Evolutionary conservation across 257 asterid species (phyloP).

Genomic region (Jacaranda copaia): DNA sequence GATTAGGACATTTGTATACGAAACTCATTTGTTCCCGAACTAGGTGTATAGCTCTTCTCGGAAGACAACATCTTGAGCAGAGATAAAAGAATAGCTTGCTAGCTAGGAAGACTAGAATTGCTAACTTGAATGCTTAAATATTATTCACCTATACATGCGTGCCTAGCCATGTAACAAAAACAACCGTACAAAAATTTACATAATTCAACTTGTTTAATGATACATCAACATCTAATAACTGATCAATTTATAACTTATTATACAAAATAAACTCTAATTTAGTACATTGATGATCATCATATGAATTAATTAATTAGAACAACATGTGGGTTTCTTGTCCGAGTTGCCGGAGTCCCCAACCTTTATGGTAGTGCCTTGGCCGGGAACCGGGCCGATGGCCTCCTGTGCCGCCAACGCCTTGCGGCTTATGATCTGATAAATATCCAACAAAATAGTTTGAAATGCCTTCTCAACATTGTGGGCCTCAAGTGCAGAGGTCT

Average conservation of each 20-base stretch:
- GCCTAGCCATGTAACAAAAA: neutral
- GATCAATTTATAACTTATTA: neutral
- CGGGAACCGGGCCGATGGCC: slow-evolving; percentile 41
- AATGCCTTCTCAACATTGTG: slow-evolving; percentile 54
- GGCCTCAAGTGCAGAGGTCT: slow-evolving; percentile 57
- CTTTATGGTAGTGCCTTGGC: slow-evolving; percentile 55
- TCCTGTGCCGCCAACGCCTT: slow-evolving; percentile 56
- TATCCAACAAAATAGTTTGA: slow-evolving; percentile 52
- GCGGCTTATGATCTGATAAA: slow-evolving; percentile 53
- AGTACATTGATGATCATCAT: neutral
- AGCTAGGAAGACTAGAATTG: slow-evolving; percentile 1
- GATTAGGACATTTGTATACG: neutral
- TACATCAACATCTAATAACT: neutral
- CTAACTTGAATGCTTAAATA: neutral
- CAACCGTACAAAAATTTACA: slow-evolving; percentile 36
- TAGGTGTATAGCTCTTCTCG: neutral
- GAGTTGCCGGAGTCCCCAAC: slow-evolving; percentile 39
- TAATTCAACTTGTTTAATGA: neutral
- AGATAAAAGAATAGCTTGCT: neutral
- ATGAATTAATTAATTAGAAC: slow-evolving; percentile 39
- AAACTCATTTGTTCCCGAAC: neutral
- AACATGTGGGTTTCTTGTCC: slow-evolving; percentile 41
- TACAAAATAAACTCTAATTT: neutral
- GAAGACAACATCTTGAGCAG: neutral
- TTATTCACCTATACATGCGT: slow-evolving; percentile 17